A percentile compares a stretch with the other conserved stretches of the same genome.
phyloP scores from a whole-genome alignment of 768 basidiomycete genomes.

The Pluteus cervinus region DNA sequence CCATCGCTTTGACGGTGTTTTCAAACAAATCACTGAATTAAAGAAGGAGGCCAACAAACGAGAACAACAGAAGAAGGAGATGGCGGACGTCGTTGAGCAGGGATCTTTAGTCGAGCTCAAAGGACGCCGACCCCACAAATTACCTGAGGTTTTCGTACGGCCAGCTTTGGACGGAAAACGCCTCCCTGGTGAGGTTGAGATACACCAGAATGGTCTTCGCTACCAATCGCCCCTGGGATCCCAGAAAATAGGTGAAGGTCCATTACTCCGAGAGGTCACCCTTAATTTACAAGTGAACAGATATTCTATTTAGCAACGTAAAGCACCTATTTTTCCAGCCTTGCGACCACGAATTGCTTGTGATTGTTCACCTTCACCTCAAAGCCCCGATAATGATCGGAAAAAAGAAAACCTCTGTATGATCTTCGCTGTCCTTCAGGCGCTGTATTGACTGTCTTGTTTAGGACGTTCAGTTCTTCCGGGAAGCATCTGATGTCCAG shows the following conservation, averaged over 20 bases:
- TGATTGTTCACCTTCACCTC: conserved; percentile 90
- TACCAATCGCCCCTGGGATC: conserved; percentile 84
- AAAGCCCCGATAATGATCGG: conserved; percentile 97
- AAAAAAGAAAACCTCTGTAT: conserved; percentile 93
- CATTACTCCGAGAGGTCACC: background rate
- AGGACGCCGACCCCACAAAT: conserved; percentile 77
- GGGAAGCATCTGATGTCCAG: conserved; percentile 94
- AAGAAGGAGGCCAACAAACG: conserved; percentile 97
- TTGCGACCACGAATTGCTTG: conserved; percentile 91
- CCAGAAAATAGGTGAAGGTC: conserved; percentile 78
- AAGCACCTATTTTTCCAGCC: conserved; percentile 99
- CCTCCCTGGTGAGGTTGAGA: conserved; percentile 94
- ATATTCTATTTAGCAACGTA: conserved; percentile 93
- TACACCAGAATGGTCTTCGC: conserved; percentile 94
- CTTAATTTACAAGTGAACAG: conserved; percentile 31
- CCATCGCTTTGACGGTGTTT: conserved; percentile 83
- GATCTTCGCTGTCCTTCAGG: conserved; percentile 3
- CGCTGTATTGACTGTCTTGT: conserved; percentile 3
- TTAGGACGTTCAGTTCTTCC: conserved; percentile 96
- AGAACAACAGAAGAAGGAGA: conserved; percentile 95
- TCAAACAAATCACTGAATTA: conserved; percentile 88
- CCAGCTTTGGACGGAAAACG: conserved; percentile 95
- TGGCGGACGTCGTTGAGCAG: conserved; percentile 98
- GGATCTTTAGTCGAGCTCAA: conserved; percentile 85
- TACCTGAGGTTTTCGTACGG: conserved; percentile 89